These are phyloP conservation scores for Bondarzewia mesenterica DNA, from an alignment of 1,284 basidiomycete species.

Conservation along the genomic window DNA sequence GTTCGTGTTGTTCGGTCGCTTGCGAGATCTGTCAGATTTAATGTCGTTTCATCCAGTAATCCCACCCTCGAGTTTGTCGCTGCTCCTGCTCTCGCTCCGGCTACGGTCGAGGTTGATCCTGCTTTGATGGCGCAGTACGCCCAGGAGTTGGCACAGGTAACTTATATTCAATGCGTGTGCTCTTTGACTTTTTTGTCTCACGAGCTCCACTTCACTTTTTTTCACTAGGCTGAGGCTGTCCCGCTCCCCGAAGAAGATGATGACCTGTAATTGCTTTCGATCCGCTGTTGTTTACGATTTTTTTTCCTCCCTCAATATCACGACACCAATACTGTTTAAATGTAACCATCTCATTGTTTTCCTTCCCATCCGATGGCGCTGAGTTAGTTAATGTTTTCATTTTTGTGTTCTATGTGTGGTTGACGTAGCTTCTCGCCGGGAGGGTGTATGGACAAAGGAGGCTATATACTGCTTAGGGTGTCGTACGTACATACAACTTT, in stretches of 20 bases:
- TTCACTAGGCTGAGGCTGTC: constrained; percentile 55
- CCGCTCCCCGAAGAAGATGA: constrained; percentile 80
- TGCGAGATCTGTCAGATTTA: not conserved
- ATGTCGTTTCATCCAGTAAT: constrained; percentile 55
- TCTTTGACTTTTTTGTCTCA: constrained; percentile 4
- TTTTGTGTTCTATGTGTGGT: not conserved
- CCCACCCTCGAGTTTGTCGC: constrained; percentile 90
- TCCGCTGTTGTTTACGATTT: constrained; percentile 6
- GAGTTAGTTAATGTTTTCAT: not conserved
- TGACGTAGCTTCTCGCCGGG: too few relatives aligned
- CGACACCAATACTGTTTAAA: constrained; percentile 2
- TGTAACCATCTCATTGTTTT: not conserved
- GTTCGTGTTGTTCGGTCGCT: constrained; percentile 37
- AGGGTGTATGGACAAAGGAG: too few relatives aligned
- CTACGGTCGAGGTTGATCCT: constrained; percentile 85
- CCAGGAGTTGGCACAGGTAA: constrained; percentile 65
- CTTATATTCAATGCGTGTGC: not conserved
- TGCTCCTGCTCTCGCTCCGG: constrained; percentile 91
- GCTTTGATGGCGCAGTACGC: constrained; percentile 81
- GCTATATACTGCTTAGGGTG: too few relatives aligned
- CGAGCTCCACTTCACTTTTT: too few relatives aligned
- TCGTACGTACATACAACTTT: too few relatives aligned
- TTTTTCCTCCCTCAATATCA: constrained; percentile 4
- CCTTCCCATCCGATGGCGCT: not conserved
- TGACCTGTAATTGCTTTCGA: constrained; percentile 39